phyloP scores from a whole-genome alignment of 2,329 filamentous ascomycete genomes.

The Hymenotorrendiella dingleyae region DNA sequence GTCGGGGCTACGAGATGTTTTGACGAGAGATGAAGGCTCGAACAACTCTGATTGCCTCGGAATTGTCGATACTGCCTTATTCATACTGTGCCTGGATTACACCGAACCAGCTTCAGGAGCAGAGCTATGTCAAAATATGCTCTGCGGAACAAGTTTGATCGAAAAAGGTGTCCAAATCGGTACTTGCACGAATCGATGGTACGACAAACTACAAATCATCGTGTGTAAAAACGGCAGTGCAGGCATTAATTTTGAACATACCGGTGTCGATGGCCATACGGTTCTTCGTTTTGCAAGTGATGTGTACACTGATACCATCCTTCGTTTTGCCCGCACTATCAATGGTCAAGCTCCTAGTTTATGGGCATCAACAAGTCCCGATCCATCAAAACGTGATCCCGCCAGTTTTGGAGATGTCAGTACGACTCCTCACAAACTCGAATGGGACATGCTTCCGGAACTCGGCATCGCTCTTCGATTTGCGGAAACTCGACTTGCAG shows the following conservation, averaged over 20 bases:
- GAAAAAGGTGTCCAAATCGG: conserved; percentile 93
- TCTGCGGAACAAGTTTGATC: conserved; percentile 88
- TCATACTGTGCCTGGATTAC: conserved; percentile 88
- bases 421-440: conserved; percentile 89
- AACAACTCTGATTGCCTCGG: conserved; percentile 96
- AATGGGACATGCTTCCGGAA: conserved; percentile 96
- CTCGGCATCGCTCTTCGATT: conserved; percentile 87
- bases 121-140: conserved; percentile 95
- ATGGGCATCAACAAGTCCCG: conserved; percentile 86
- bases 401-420: conserved; percentile 88
- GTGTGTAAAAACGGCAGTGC: conserved; percentile 98
- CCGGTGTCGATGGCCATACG: conserved; percentile 94
- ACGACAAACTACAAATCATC: conserved; percentile 98
- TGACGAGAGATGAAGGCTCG: conserved; percentile 78
- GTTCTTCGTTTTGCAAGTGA: conserved; percentile 95
- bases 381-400: conserved; percentile 87
- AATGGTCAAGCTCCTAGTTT: conserved; percentile 88
- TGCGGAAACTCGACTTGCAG: conserved; percentile 87
- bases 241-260: conserved; percentile 99
- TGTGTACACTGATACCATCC: conserved; percentile 94
- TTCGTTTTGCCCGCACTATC: conserved; percentile 90
- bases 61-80: conserved; percentile 91
- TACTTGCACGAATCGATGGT: conserved; percentile 97
- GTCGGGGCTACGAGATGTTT: conserved; percentile 82
- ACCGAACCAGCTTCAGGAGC: conserved; percentile 76